phyloP scores from a whole-genome alignment of 208 protist genomes.

The Acanthamoeba lenticulata region DNA sequence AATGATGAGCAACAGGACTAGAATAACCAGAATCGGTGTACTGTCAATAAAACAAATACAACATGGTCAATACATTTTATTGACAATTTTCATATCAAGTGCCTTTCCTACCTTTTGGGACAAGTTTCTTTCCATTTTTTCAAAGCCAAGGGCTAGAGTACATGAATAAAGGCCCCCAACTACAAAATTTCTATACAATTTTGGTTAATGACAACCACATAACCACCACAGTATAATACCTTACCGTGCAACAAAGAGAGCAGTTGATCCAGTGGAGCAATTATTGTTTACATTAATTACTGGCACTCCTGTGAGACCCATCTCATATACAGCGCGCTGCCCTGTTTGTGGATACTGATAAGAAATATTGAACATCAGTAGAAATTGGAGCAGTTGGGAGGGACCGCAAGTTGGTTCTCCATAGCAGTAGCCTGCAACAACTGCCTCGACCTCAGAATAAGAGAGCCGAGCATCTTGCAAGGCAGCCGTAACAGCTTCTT shows the following conservation, averaged over 20 bases:
- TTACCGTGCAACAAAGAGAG: slow-evolving; percentile 65
- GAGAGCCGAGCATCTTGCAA: slow-evolving; percentile 60
- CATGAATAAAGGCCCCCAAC: slow-evolving; percentile 66
- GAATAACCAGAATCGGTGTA: slow-evolving; percentile 16
- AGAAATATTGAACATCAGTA: too few species aligned
- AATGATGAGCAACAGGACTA: background rate
- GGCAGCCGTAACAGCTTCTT: slow-evolving; percentile 65
- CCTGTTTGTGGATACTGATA: too few species aligned
- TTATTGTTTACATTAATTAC: slow-evolving; percentile 81
- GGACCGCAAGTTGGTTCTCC: slow-evolving; percentile 14
- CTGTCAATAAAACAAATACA: background rate
- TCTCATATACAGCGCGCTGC: slow-evolving; percentile 19
- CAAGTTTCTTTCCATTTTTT: slow-evolving; percentile 76
- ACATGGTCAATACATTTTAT: background rate
- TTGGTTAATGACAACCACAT: too few species aligned
- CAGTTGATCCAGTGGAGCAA: slow-evolving; percentile 75
- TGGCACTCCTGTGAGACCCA: slow-evolving; percentile 76
- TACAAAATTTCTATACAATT: too few species aligned
- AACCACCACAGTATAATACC: too few species aligned
- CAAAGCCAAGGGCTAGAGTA: slow-evolving; percentile 76
- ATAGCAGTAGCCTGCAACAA: slow-evolving; percentile 13
- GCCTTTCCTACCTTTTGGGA: background rate
- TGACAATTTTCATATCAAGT: too few species aligned
- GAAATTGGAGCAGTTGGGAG: too few species aligned
- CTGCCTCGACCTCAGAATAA: slow-evolving; percentile 54